Evolutionary conservation across 1,139 yeast species (phyloP).

Genomic region (Keqinozyma sinolaborantium): DNA sequence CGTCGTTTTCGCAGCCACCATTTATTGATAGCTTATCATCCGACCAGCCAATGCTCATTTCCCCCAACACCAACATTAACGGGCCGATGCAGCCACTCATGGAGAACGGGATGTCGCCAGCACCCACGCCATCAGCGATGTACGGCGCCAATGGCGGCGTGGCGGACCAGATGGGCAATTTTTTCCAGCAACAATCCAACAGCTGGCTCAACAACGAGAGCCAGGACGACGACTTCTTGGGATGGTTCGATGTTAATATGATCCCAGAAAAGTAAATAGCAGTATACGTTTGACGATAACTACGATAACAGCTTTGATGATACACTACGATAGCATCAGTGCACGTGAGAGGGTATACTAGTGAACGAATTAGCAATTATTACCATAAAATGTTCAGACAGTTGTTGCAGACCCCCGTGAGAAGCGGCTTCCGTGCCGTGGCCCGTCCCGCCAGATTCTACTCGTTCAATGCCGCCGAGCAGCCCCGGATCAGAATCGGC

Average conservation of each 20-base stretch:
- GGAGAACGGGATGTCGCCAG: constrained; percentile 4
- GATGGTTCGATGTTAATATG: constrained; percentile 83
- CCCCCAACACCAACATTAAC: constrained; percentile 8
- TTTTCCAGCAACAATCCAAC: constrained; percentile 77
- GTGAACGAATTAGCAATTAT: neutral
- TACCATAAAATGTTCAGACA: constrained; percentile 12
- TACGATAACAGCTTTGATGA: no score
- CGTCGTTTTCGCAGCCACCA: constrained; percentile 4
- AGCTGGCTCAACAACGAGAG: constrained; percentile 76
- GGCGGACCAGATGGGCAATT: constrained; percentile 47
- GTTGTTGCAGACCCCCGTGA: constrained; percentile 9
- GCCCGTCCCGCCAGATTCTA: constrained; percentile 23
- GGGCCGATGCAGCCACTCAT: constrained; percentile 5
- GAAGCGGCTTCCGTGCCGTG: constrained; percentile 5
- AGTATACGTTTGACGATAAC: no score
- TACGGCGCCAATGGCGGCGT: constrained; percentile 13
- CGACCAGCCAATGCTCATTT: constrained; percentile 11
- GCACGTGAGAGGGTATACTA: constrained; percentile 1
- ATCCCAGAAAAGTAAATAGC: constrained; percentile 21
- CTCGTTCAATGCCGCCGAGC: constrained; percentile 55
- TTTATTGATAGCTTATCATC: constrained; percentile 11
- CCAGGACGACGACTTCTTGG: constrained; percentile 76
- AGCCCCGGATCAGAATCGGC: constrained; percentile 69
- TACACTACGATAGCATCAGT: no score
- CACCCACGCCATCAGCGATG: constrained; percentile 9